Conservation (phyloP, 192 early-diverging fungal genomes). For the Obelidium mucronatum region DNA sequence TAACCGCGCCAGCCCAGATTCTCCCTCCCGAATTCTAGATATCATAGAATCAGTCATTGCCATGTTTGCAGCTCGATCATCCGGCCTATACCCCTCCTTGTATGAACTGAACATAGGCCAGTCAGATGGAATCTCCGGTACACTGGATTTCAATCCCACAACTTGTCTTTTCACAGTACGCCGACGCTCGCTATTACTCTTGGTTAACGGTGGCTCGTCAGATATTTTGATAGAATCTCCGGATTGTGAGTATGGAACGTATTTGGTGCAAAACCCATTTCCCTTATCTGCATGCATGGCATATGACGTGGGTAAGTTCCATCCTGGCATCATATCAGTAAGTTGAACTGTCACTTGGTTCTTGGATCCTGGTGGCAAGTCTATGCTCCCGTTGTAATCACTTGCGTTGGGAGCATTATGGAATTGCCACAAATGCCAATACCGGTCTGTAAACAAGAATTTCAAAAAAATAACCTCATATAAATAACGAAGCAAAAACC, state of each 20-base stretch:
- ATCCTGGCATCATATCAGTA: slow-evolving; percentile 34
- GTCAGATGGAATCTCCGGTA: neutral
- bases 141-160: neutral
- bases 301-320: slow-evolving; percentile 26
- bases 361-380: slow-evolving; percentile 27
- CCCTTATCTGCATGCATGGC: slow-evolving; percentile 22
- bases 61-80: neutral
- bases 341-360: slow-evolving; percentile 6
- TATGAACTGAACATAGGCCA: slow-evolving; percentile 12
- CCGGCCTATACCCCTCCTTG: neutral
- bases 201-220: slow-evolving; percentile 8
- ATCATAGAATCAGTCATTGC: slow-evolving; percentile 1
- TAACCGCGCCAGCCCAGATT: neutral
- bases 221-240: neutral
- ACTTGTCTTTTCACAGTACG: neutral
- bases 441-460: slow-evolving; percentile 27
- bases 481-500: neutral
- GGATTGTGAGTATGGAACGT: slow-evolving; percentile 36
- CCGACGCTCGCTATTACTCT: too few species aligned
- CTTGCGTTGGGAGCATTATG: neutral
- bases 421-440: slow-evolving; percentile 40
- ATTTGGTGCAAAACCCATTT: slow-evolving; percentile 31
- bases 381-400: slow-evolving; percentile 24
- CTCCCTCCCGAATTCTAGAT: slow-evolving; percentile 9
- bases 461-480: neutral